phyloP scores from a whole-genome alignment of 805 yeast genomes.

The Candida loeiensis region DNA sequence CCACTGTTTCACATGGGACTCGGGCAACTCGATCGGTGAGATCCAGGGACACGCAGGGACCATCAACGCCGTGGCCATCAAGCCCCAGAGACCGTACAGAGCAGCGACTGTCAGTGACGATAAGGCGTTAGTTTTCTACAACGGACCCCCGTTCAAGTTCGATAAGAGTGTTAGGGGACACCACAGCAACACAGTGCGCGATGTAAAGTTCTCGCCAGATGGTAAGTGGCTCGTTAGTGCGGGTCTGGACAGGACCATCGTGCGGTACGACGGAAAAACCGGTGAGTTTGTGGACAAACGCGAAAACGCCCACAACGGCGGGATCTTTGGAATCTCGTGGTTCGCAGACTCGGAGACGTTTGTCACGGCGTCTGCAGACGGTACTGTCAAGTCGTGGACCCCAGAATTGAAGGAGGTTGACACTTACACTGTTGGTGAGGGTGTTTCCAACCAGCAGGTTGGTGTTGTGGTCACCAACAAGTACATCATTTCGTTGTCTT shows the following conservation, averaged over 20 bases:
- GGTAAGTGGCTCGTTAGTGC: constrained; percentile 75
- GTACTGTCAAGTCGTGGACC: constrained; percentile 61
- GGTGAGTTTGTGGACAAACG: constrained; percentile 67
- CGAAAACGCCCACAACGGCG: constrained; percentile 63
- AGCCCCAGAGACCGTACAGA: constrained; percentile 84
- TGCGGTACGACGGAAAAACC: constrained; percentile 79
- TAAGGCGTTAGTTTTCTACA: constrained; percentile 73
- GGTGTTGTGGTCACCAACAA: constrained; percentile 70
- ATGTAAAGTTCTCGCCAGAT: constrained; percentile 76
- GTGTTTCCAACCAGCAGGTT: constrained; percentile 66
- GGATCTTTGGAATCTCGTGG: constrained; percentile 80
- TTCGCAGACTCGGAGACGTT: constrained; percentile 50
- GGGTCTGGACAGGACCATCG: constrained; percentile 78
- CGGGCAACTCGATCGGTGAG: constrained; percentile 97
- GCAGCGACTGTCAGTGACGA: constrained; percentile 94
- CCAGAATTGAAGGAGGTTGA: constrained; percentile 16
- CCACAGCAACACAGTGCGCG: constrained; percentile 77
- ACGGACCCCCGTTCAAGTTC: constrained; percentile 95
- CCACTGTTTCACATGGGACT: constrained; percentile 87
- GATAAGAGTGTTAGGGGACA: constrained; percentile 64
- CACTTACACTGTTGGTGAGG: constrained; percentile 42
- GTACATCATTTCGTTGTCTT: constrained; percentile 60
- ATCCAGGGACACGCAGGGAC: constrained; percentile 86
- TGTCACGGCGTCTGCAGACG: constrained; percentile 84
- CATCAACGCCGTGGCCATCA: constrained; percentile 79